Conservation (phyloP, 441 rosid genomes). For the Dalechampia spathulata region DNA sequence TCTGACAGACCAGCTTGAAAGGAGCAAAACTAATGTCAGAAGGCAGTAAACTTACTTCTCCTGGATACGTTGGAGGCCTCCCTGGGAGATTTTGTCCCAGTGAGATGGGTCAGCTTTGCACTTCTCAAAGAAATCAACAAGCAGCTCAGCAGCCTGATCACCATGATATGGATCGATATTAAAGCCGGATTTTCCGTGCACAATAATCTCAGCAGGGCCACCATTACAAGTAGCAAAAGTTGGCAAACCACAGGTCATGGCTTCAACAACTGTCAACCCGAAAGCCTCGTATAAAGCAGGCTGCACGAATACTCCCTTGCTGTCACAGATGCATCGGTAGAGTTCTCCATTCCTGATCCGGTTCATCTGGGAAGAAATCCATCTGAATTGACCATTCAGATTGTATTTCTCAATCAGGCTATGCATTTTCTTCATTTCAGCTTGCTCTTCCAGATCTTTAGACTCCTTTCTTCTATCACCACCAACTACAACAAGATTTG, state of each 20-base stretch:
- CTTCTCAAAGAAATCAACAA: constrained; percentile 68
- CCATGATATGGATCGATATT: constrained; percentile 95
- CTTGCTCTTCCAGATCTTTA: constrained; percentile 71
- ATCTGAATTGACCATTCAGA: constrained; percentile 76
- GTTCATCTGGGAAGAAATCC: constrained; percentile 96
- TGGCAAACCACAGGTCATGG: constrained; percentile 93
- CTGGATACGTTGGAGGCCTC: constrained; percentile 66
- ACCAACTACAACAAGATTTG: constrained; percentile 84
- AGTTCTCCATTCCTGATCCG: constrained; percentile 83
- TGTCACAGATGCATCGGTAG: constrained; percentile 75
- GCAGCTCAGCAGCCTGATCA: constrained; percentile 66
- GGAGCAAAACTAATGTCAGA: not conserved
- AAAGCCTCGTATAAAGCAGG: constrained; percentile 91
- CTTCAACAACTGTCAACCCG: constrained; percentile 87
- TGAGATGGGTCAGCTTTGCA: constrained; percentile 56
- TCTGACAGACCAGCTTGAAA: not conserved
- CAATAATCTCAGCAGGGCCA: constrained; percentile 95
- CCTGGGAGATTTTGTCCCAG: constrained; percentile 70
- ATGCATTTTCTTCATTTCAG: constrained; percentile 84
- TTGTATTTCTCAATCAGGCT: constrained; percentile 59
- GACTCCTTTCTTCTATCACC: constrained; percentile 87
- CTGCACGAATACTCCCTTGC: constrained; percentile 87
- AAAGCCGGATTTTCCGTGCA: constrained; percentile 79
- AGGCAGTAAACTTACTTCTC: constrained; percentile 59
- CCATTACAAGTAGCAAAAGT: constrained; percentile 92